A percentile compares a stretch with the other conserved stretches of the same genome.
These are phyloP conservation scores for Penicillium sumatraense DNA, from an alignment of 2,329 filamentous ascomycete genomes.

Conservation along the genomic window DNA sequence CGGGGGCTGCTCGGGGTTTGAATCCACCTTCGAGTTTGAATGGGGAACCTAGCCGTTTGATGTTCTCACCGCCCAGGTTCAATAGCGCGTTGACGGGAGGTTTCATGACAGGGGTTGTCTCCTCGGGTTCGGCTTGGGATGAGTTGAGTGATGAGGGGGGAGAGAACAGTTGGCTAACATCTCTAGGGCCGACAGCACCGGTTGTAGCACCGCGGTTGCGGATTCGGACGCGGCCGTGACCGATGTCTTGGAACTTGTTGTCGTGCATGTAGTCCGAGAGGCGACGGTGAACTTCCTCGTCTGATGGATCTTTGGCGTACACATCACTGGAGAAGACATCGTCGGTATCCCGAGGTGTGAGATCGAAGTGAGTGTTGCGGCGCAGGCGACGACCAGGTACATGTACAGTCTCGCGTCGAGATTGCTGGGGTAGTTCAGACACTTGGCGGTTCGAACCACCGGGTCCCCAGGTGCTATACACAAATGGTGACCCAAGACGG, in stretches of 20 bases:
- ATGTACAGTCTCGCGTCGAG: constrained; percentile 50
- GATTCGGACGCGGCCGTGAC: constrained; percentile 62
- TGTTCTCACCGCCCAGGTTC: constrained; percentile 42
- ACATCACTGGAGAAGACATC: constrained; percentile 47
- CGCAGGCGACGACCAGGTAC: constrained; percentile 48
- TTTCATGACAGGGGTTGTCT: constrained; percentile 26
- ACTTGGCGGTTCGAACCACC: constrained; percentile 39
- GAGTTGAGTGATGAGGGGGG: constrained; percentile 47
- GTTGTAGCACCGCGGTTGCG: constrained; percentile 66
- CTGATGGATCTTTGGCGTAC: constrained; percentile 51
- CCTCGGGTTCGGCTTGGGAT: constrained; percentile 31
- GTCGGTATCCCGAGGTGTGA: constrained; percentile 55
- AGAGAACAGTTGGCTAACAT: constrained; percentile 60
- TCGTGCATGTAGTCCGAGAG: constrained; percentile 53
- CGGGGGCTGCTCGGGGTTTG: constrained; percentile 35
- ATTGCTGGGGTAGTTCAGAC: constrained; percentile 36
- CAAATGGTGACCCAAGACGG: constrained; percentile 55
- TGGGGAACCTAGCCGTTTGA: constrained; percentile 54
- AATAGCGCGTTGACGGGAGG: constrained; percentile 32
- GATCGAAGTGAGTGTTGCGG: constrained; percentile 61
- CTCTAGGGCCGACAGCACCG: constrained; percentile 58
- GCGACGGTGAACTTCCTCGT: constrained; percentile 62
- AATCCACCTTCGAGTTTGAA: constrained; percentile 48
- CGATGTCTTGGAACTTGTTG: constrained; percentile 49
- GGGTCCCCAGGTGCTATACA: constrained; percentile 55